Percentiles rank a stretch among this genome's conserved stretches.
phyloP scores from a whole-genome alignment of 495 filamentous ascomycete species.

The Ramalina peruviana region DNA sequence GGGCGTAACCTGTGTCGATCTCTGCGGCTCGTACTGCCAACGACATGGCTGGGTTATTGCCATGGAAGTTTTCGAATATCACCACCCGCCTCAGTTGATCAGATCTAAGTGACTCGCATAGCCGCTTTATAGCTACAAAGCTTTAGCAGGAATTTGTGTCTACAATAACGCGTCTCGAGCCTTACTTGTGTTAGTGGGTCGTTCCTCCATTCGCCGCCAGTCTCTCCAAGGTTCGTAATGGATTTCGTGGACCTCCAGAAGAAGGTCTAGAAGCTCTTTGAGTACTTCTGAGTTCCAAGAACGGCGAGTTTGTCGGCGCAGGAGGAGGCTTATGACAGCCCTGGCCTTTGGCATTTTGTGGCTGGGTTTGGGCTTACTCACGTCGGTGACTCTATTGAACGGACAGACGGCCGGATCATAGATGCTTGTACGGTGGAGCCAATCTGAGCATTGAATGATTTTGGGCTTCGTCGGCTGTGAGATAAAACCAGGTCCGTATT shows the following conservation, averaged over 20 bases:
- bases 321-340: constrained; percentile 14
- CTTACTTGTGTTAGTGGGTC: constrained; percentile 2
- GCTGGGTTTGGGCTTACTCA: constrained; percentile 4
- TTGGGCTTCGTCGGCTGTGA: constrained; percentile 6
- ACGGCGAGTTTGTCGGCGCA: constrained; percentile 17
- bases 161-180: no score
- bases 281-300: constrained; percentile 5
- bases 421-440: constrained; percentile 7
- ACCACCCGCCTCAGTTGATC: constrained; percentile 13
- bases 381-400: constrained; percentile 5
- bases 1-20: neutral
- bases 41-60: constrained; percentile 6
- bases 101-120: constrained; percentile 14
- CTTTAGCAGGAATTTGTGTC: no score
- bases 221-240: constrained; percentile 14
- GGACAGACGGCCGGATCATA: constrained; percentile 5
- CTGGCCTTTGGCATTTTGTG: constrained; percentile 12
- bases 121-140: neutral
- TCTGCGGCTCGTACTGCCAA: constrained; percentile 14
- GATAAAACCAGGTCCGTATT: constrained; percentile 5
- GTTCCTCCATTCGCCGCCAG: constrained; percentile 11
- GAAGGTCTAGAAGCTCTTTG: constrained; percentile 12
- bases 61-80: constrained; percentile 8
- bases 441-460: constrained; percentile 4
- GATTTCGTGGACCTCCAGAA: constrained; percentile 14